These are phyloP conservation scores for Piloderma croceum DNA, from an alignment of 768 basidiomycete species.

Conservation along the genomic window DNA sequence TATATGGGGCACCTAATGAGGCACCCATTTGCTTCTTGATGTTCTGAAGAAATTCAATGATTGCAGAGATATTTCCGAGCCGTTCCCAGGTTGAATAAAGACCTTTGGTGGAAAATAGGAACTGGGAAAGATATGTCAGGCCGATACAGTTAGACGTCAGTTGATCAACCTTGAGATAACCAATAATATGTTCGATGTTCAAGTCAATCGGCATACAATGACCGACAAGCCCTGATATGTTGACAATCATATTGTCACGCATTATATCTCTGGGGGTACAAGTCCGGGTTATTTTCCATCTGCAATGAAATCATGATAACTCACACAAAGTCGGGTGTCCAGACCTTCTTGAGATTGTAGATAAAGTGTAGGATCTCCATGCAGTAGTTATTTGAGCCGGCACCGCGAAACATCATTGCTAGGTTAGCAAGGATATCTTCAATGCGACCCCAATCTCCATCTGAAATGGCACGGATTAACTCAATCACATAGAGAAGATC, in stretches of 20 bases:
- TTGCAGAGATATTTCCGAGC: slow-evolving; percentile 27
- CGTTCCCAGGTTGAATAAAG: slow-evolving; percentile 27
- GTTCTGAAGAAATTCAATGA: slow-evolving; percentile 19
- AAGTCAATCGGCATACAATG: slow-evolving; percentile 13
- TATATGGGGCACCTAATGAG: slow-evolving; percentile 19
- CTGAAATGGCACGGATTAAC: slow-evolving; percentile 7
- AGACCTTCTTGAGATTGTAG: slow-evolving; percentile 22
- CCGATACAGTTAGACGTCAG: not conserved
- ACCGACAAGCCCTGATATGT: slow-evolving; percentile 7
- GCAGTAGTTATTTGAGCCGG: slow-evolving; percentile 19
- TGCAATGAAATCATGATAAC: slow-evolving; percentile 3
- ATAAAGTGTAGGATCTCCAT: slow-evolving; percentile 16
- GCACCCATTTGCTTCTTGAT: slow-evolving; percentile 25
- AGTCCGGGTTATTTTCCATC: not conserved
- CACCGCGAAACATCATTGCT: slow-evolving; percentile 15
- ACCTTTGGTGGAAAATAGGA: slow-evolving; percentile 26
- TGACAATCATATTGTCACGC: slow-evolving; percentile 14
- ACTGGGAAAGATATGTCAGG: slow-evolving; percentile 7
- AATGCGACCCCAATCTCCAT: slow-evolving; percentile 14
- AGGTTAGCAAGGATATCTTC: slow-evolving; percentile 18
- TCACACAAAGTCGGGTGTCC: slow-evolving; percentile 29
- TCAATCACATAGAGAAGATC: slow-evolving; percentile 14
- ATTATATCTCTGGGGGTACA: slow-evolving; percentile 13
- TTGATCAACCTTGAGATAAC: slow-evolving; percentile 9
- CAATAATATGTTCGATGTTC: slow-evolving; percentile 1